Evolutionary conservation across 371 early-diverging fungal species (phyloP), one percentile per base, ranked within the genome.

Genomic region (Rhizopus arrhizus): DNA sequence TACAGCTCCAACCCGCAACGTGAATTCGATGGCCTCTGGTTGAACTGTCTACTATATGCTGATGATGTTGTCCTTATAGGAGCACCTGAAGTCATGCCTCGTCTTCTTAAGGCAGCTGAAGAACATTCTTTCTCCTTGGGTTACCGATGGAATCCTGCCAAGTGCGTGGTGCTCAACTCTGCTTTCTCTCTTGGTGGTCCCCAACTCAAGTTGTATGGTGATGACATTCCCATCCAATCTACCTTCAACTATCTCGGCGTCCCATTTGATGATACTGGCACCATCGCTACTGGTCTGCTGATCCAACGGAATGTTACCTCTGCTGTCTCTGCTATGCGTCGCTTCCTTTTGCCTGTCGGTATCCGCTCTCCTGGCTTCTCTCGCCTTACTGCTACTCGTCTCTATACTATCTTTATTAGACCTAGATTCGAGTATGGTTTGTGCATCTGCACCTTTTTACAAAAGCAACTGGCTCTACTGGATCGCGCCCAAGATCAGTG

Each of bases 1-100:
- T 43, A 13, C 5, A 15, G 32, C 15, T 15, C 33, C 34, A 42
- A 15, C 13, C 28, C 56, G 4, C 31, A 36, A 22, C 35, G 46
- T 22, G 36, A 28, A 1, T 49, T 29, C 22, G 29, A 38, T 41
- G 40, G 22, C 2, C 53, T 36, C 41, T 53, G 53, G 38, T 13
- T 58, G 15, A 58, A 53, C 16, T 53, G 32, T 4, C 54, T 63
- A 0, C 15, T 63, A 0, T 64, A 58, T 58, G 64, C 64, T 4
- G 62, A 66, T 32, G 62, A 66, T 56, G 58, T 67, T 5, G 68
- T 54, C 12, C 8, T 62, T 1, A 55, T 58, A 13, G 54, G 54
- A 5, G 41, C 62, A 0, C 5, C 50, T 12, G 53, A 51, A 3
- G 45, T 45, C 3, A 47, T 62, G 5, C 55, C 10, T 1, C 28